These are phyloP conservation scores for Dichotomopilus funicola DNA, from an alignment of 2,329 filamentous ascomycete genomes.

Conservation along the genomic window DNA sequence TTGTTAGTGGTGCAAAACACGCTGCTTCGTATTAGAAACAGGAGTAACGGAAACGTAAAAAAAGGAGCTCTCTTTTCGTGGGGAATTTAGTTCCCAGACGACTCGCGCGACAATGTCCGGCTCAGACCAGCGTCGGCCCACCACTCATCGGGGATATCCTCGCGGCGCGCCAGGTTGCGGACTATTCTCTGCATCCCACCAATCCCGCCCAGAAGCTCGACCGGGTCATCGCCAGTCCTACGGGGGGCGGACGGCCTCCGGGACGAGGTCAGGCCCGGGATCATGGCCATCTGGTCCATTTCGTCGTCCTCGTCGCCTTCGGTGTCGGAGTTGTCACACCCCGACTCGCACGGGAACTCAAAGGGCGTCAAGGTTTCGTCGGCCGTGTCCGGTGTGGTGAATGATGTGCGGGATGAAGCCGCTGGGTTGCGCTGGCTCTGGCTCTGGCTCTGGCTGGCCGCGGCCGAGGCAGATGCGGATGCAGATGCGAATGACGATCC, in stretches of 20 bases:
- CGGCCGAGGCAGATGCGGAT: slow-evolving; percentile 37
- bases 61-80: background rate
- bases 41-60: background rate
- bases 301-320: slow-evolving; percentile 42
- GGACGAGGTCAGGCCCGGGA: slow-evolving; percentile 7
- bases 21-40: background rate
- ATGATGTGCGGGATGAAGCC: slow-evolving; percentile 42
- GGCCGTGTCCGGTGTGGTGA: slow-evolving; percentile 34
- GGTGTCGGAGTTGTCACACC: slow-evolving; percentile 49
- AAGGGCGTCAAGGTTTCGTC: slow-evolving; percentile 27
- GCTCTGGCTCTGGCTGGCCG: slow-evolving; percentile 33
- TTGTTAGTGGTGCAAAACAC: background rate
- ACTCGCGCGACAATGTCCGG: slow-evolving; percentile 46
- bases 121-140: slow-evolving; percentile 67
- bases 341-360: slow-evolving; percentile 45
- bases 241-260: slow-evolving; percentile 31
- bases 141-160: slow-evolving; percentile 77
- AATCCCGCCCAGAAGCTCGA: slow-evolving; percentile 34
- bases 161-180: slow-evolving; percentile 59
- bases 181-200: slow-evolving; percentile 67
- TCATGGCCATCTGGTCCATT: slow-evolving; percentile 5
- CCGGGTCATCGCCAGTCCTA: slow-evolving; percentile 26
- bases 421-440: slow-evolving; percentile 24
- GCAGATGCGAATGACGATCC: slow-evolving; percentile 76
- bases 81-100: slow-evolving; percentile 20